Evolutionary conservation across 495 filamentous ascomycete species (phyloP).

Genomic region (Evernia prunastri): DNA sequence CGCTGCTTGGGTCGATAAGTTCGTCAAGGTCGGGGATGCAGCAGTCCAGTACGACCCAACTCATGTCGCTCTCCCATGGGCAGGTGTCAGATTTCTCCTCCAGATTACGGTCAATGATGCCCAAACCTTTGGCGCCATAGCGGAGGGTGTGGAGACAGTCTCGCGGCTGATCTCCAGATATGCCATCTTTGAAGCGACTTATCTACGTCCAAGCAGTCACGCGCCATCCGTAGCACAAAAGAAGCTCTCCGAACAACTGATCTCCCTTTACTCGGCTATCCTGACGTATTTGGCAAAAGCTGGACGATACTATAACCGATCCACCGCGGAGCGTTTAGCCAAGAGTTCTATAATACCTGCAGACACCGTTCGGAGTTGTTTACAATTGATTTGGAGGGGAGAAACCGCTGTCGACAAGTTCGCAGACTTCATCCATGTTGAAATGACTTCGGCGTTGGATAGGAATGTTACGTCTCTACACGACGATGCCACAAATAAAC

Average conservation of each 20-base stretch:
- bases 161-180: constrained; percentile 16
- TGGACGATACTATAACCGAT: constrained; percentile 6
- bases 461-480: not conserved
- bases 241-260: not conserved
- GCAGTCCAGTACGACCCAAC: constrained; percentile 25
- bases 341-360: not conserved
- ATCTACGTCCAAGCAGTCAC: not conserved
- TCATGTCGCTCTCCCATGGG: constrained; percentile 30
- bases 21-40: constrained; percentile 25
- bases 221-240: not conserved
- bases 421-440: not conserved
- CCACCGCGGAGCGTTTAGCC: not conserved
- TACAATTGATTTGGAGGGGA: not conserved
- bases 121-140: constrained; percentile 14
- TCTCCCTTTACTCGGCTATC: not conserved
- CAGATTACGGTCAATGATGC: constrained; percentile 21
- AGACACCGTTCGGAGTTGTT: not conserved
- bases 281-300: constrained; percentile 2
- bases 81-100: constrained; percentile 26
- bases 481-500: too few relatives aligned
- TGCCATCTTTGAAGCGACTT: constrained; percentile 16
- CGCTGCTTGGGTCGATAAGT: constrained; percentile 24
- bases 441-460: not conserved
- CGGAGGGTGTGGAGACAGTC: constrained; percentile 18
- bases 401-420: constrained; percentile 3